phyloP scores from a whole-genome alignment of 2,329 filamentous ascomycete species.

The Pseudogymnoascus sp. region DNA sequence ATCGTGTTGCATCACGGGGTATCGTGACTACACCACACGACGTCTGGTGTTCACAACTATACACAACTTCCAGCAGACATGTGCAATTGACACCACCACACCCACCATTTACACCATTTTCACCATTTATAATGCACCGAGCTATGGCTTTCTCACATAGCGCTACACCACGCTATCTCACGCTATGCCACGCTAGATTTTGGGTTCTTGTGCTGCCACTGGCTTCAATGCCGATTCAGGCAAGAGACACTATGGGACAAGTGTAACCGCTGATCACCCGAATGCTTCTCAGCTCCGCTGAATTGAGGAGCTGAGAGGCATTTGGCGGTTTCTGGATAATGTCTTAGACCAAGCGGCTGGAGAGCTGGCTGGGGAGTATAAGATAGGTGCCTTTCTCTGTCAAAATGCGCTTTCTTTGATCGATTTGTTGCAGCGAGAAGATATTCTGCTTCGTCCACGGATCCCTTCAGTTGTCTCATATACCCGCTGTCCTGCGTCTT shows the following conservation, averaged over 20 bases:
- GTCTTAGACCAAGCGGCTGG: background rate
- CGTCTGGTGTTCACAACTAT: background rate
- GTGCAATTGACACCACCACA: background rate
- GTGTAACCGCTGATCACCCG: background rate
- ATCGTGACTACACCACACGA: conserved; percentile 7
- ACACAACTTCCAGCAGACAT: background rate
- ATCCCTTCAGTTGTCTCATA: background rate
- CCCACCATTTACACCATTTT: background rate
- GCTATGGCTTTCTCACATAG: background rate
- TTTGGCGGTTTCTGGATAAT: background rate
- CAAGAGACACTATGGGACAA: background rate
- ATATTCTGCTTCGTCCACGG: background rate
- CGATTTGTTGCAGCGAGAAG: background rate
- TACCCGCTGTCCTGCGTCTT: background rate
- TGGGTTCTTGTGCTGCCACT: background rate
- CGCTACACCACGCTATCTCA: background rate
- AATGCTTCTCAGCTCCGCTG: background rate
- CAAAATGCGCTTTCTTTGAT: background rate
- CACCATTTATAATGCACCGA: background rate
- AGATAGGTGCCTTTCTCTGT: conserved; percentile 5
- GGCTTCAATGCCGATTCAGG: background rate
- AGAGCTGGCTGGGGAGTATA: background rate
- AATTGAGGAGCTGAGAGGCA: background rate
- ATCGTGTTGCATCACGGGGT: background rate
- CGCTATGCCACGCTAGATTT: background rate